phyloP scores from a whole-genome alignment of 164 flowering plant species.

The Piper betle region DNA sequence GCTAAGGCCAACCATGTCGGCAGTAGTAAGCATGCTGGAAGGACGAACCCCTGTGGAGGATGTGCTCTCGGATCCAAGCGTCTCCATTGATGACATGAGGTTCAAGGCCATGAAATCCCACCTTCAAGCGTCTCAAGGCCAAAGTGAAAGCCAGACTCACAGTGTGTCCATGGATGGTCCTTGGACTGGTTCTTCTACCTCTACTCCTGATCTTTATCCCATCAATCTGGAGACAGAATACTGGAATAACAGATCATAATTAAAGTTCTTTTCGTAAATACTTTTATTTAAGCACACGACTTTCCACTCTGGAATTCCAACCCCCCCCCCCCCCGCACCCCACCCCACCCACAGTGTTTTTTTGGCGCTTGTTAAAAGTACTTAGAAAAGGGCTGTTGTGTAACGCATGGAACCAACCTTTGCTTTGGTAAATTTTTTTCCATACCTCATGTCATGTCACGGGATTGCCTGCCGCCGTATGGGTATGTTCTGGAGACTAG shows the following conservation, averaged over 20 bases:
- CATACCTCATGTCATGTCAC: no score
- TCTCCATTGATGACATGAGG: background rate
- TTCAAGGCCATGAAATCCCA: background rate
- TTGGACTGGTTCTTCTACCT: background rate
- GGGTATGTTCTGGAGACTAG: no score
- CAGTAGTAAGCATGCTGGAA: conserved; percentile 63
- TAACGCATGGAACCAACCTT: no score
- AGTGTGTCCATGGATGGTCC: background rate
- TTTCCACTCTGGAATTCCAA: background rate
- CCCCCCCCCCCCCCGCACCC: no score
- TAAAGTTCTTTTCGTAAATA: background rate
- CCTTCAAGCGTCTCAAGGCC: background rate
- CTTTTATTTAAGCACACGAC: no score
- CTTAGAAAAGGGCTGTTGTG: no score
- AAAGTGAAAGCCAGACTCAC: background rate
- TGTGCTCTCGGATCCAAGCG: background rate
- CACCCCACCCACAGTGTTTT: no score
- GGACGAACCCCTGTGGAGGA: conserved; percentile 18
- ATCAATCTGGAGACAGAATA: conserved; percentile 10
- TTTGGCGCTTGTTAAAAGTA: no score
- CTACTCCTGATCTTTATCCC: conserved; percentile 8
- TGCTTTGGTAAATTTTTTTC: no score
- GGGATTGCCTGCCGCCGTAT: no score
- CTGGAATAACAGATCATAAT: conserved; percentile 3
- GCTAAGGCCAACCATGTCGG: conserved; percentile 65